phyloP scores from a whole-genome alignment of 495 filamentous ascomycete species.

The Lasiosphaeria hispida region DNA sequence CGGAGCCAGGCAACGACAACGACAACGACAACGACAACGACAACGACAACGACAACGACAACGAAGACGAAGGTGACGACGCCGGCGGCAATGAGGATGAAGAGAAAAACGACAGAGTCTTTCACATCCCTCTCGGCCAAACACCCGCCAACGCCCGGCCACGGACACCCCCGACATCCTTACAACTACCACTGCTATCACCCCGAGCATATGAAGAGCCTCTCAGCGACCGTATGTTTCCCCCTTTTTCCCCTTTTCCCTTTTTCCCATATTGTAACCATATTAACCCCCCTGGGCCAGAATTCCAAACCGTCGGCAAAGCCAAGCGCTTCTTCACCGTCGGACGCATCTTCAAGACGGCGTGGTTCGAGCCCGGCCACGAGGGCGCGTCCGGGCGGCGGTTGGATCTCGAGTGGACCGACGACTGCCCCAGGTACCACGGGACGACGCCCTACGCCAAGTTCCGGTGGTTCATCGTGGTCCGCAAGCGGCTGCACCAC shows the following conservation, averaged over 20 bases:
- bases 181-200: too few species aligned
- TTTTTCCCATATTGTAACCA: background rate
- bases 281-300: slow-evolving; percentile 1
- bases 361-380: slow-evolving; percentile 33
- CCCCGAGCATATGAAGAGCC: slow-evolving; percentile 4
- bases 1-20: too few species aligned
- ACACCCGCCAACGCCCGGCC: background rate
- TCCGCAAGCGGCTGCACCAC: slow-evolving; percentile 27
- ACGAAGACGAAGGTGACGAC: too few species aligned
- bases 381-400: slow-evolving; percentile 1
- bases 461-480: slow-evolving; percentile 36
- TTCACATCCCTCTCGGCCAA: background rate
- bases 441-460: slow-evolving; percentile 22
- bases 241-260: background rate
- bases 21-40: too few species aligned
- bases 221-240: slow-evolving; percentile 15
- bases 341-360: slow-evolving; percentile 35
- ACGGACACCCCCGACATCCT: background rate
- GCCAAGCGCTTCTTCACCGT: slow-evolving; percentile 43
- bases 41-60: too few species aligned
- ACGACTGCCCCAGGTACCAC: slow-evolving; percentile 18
- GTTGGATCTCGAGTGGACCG: slow-evolving; percentile 19
- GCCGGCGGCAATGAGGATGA: too few species aligned
- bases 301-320: slow-evolving; percentile 27
- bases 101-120: too few species aligned